phyloP scores from a whole-genome alignment of 495 filamentous ascomycete species.

The Penicillium ucsense region DNA sequence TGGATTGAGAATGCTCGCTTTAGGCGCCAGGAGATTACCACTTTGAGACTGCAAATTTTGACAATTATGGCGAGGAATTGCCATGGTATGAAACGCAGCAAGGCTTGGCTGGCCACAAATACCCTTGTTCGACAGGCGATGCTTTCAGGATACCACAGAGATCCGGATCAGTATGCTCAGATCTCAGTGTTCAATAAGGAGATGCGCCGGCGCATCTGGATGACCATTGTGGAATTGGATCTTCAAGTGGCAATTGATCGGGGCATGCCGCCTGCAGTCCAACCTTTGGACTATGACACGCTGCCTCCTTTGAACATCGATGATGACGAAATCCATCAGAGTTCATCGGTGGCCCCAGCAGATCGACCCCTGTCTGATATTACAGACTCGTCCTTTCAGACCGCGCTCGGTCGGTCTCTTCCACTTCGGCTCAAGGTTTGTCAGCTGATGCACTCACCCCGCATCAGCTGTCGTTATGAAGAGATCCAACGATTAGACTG shows the following conservation, averaged over 20 bases:
- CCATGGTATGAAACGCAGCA: slow-evolving; percentile 44
- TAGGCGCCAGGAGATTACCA: slow-evolving; percentile 41
- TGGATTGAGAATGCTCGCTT: slow-evolving; percentile 52
- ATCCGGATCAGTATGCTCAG: slow-evolving; percentile 39
- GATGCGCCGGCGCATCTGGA: slow-evolving; percentile 61
- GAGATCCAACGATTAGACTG: slow-evolving; percentile 35
- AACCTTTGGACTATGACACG: slow-evolving; percentile 48
- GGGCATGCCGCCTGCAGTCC: slow-evolving; percentile 48
- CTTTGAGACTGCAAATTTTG: slow-evolving; percentile 51
- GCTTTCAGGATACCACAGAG: slow-evolving; percentile 48
- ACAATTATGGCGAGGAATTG: slow-evolving; percentile 49
- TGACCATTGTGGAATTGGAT: slow-evolving; percentile 52
- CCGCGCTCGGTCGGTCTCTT: slow-evolving; percentile 22
- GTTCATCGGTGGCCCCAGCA: slow-evolving; percentile 21
- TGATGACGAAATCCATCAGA: slow-evolving; percentile 32
- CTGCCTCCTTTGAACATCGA: slow-evolving; percentile 43
- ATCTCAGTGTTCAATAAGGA: slow-evolving; percentile 51
- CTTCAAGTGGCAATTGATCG: slow-evolving; percentile 51
- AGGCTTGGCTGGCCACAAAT: slow-evolving; percentile 51
- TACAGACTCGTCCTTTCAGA: slow-evolving; percentile 33
- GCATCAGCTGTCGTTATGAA: slow-evolving; percentile 34
- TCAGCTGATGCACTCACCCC: slow-evolving; percentile 32
- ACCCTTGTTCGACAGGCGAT: slow-evolving; percentile 47
- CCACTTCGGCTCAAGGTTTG: slow-evolving; percentile 29
- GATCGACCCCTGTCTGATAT: slow-evolving; percentile 20